These are phyloP conservation scores for Naematelia aurantialba DNA, from an alignment of 768 basidiomycete genomes.

Conservation along the genomic window DNA sequence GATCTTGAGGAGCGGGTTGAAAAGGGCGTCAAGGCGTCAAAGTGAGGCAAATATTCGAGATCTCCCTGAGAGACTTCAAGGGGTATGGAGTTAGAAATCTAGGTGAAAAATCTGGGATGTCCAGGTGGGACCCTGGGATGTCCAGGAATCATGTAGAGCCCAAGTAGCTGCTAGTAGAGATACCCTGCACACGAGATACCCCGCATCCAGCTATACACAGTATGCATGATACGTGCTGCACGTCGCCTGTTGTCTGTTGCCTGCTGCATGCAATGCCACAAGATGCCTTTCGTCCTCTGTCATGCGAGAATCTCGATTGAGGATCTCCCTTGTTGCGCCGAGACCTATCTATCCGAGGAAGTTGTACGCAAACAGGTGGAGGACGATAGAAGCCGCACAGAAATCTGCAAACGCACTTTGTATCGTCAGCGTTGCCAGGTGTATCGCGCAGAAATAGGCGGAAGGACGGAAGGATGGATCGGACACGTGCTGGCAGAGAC, in stretches of 20 bases:
- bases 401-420: conserved; percentile 94
- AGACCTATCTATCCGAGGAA: conserved; percentile 70
- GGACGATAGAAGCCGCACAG: conserved; percentile 84
- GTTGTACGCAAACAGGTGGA: conserved; percentile 98
- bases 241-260: no score
- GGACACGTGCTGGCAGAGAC: no score
- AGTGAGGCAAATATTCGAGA: no score
- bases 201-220: not conserved
- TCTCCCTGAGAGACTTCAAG: no score
- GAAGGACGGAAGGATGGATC: no score
- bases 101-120: no score
- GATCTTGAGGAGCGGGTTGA: conserved; percentile 39
- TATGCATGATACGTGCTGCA: conserved; percentile 1
- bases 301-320: no score
- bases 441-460: no score
- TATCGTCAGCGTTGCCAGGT: not conserved
- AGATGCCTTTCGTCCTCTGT: not conserved
- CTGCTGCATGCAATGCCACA: conserved; percentile 1
- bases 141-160: no score
- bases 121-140: no score
- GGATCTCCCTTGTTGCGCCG: not conserved
- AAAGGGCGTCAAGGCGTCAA: conserved; percentile 24
- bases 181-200: not conserved
- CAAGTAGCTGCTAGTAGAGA: not conserved
- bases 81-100: no score